These are phyloP conservation scores for Pseudogymnoascus sp. DNA, from an alignment of 2,329 filamentous ascomycete species.

Conservation along the genomic window DNA sequence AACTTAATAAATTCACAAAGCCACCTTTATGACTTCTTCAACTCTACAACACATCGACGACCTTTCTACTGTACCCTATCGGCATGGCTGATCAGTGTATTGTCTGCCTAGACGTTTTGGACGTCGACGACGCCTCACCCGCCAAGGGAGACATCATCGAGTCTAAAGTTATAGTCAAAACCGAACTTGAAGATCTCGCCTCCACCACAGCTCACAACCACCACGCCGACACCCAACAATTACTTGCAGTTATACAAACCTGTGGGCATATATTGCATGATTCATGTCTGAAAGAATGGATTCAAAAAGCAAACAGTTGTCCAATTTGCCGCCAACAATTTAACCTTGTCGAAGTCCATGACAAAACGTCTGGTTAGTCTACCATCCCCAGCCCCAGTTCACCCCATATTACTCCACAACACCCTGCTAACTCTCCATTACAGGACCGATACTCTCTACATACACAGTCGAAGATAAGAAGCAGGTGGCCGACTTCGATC, in stretches of 20 bases:
- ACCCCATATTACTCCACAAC: slow-evolving; percentile 11
- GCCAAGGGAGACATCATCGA: slow-evolving; percentile 23
- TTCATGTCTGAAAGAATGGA: slow-evolving; percentile 87
- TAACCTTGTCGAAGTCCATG: slow-evolving; percentile 78
- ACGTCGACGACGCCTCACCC: slow-evolving; percentile 35
- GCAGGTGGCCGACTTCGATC: slow-evolving; percentile 83
- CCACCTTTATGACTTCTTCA: slow-evolving; percentile 14
- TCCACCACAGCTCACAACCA: slow-evolving; percentile 20
- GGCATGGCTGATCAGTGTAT: slow-evolving; percentile 55
- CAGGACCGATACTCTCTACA: slow-evolving; percentile 47
- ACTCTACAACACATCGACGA: slow-evolving; percentile 7
- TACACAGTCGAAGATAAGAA: slow-evolving; percentile 71
- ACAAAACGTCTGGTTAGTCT: slow-evolving; percentile 66
- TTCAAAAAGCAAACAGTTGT: slow-evolving; percentile 93
- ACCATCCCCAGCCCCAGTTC: slow-evolving; percentile 17
- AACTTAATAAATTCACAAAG: neutral
- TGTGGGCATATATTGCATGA: slow-evolving; percentile 92
- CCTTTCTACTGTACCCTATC: slow-evolving; percentile 13
- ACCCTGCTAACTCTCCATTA: slow-evolving; percentile 15
- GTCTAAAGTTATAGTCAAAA: slow-evolving; percentile 10
- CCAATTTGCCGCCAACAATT: slow-evolving; percentile 92
- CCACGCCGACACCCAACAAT: slow-evolving; percentile 16
- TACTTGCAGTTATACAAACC: slow-evolving; percentile 53
- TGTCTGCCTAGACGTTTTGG: slow-evolving; percentile 51
- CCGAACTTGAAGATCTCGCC: slow-evolving; percentile 1